Evolutionary conservation across 805 yeast genomes (phyloP), one percentile per base, ranked within the genome.

Genomic region (Saturnispora galanensis): DNA sequence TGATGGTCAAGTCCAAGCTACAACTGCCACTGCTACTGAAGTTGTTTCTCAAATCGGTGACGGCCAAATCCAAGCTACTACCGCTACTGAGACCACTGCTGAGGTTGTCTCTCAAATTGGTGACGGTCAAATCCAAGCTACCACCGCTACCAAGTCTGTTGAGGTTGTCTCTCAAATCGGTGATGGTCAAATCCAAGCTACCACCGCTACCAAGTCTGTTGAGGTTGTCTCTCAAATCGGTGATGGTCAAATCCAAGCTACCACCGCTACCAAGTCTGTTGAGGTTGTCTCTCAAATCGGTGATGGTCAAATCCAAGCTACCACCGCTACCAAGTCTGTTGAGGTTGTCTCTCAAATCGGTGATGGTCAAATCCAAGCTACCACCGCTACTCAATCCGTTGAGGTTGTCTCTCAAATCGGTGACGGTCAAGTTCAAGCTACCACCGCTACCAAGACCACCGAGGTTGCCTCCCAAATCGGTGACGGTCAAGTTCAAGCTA

Each of bases 101-200:
- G 17, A 30, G 4, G 63, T 65, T 31, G 61, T 64, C 29, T 63
- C 72, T 46, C 79, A 74, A 57, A 70, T 71, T 39, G 64, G 65
- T 41, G 79, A 74, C 45, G 77, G 77, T 47, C 76, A 70, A 58
- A 52, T 55, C 41, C 63, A 53, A 37, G 47, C 61, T 30, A 47
- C 69, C 32, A 41, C 52, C 15, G 46, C 59, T 16, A 47, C 66
- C 13, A 47, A 59, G 32, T 51, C 31, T 18, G 34, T 31, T 21
- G 18, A 15, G n/a, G 53, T 58, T 49, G 65, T 66, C 44, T 54
- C 76, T 51, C 81, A 76, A 63, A 76, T 77, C 47, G 68, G 70
- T 53, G 83, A 77, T 50, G 81, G 81, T 52, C 81, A 50, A 40
- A 36, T 50, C 16, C 50, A 50, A 45, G 52, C 52, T 34, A 44